Evolutionary conservation across 1,284 basidiomycete genomes (phyloP), one percentile per base, ranked within the genome.

Genomic region (Ustilago hordei): DNA sequence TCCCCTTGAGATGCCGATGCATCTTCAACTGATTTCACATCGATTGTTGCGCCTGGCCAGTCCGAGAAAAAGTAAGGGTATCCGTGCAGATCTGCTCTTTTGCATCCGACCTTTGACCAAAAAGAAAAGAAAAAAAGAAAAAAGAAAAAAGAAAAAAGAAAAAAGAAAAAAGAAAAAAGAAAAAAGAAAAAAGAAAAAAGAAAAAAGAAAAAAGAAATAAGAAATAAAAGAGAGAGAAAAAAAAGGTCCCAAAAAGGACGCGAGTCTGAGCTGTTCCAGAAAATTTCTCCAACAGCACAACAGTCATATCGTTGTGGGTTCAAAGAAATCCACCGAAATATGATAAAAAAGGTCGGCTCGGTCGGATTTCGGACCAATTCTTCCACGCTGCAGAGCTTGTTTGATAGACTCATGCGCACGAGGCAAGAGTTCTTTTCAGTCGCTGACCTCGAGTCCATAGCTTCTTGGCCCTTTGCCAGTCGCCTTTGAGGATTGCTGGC

Each of bases 21-120:
- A n/a, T n/a, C n/a, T n/a, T n/a, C n/a, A 19, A 55, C 23, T 60
- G 67, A 64, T 60, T 69, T 60, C 67, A 60, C 64, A 69, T 69
- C 67, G 67, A 69, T 69, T 34, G 67, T 61, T 19, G 43, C 43
- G 17, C 43, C 15, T 19, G 17, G 43, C 43, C 43, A 45, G 43
- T 45, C 43, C 43, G 54, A 54, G 31, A 63, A 60, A 66, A 43
- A 35, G 45, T 38, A 11, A 39, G 36, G 19, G 43, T 38, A 66
- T 50, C 64, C 64, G 64, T 60, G 64, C 64, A 60, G 64, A 48
- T 31, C 32, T 53, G 52, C 13, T 32, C 52, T 53, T 48, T 23
- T 23, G n/a, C 28, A 19, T 50, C 58, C 50, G 23, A 52, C 28
- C 8, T 11, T 35, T 8, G n/a, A 23, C 8, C 50, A 38, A 47